Base-by-base conservation (phyloP, 1,284 basidiomycete species). In the Apiotrichum laibachii region DNA sequence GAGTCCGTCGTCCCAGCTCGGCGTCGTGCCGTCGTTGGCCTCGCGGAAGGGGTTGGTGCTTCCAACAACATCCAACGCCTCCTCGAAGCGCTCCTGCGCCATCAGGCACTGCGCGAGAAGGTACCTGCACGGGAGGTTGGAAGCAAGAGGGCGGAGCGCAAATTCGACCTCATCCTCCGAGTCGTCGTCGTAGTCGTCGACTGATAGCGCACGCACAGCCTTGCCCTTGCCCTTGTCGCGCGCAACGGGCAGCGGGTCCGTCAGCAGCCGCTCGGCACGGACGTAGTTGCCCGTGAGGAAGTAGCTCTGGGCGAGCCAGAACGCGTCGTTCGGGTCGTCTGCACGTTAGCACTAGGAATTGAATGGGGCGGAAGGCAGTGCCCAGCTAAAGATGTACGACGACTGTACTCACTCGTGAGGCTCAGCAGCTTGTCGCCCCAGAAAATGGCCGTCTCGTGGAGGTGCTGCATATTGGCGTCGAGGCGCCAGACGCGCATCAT, bases 291-390 rank as follows among this genome's bases (percentile, higher is more conserved):
- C 88, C 6, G 89, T 93, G 79, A 93, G 86, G 75, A 97, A 99
- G 79, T 93, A 93, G 0, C 90, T 91, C 75, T 99, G 95, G 1
- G 96, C 95, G 18, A 99, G 85, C 92, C 95, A 98, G 77, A 98
- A 99, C 11, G 93, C 96, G 77, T 99, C 96, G 75, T 95, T 94
- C 35, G 90, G 86, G 67, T 96, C 90, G 64, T 87, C 92, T 2
- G 7, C 3, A 8, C 33, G 50, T 7, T 6, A 12, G 3, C 26
- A 16, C 1, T 22, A 33, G 15, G 9, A 13, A n/a, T 21, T 39
- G 39, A 21, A 49, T 33, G 26, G 13, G 18, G 51, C 16, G n/a
- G 19, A 50, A n/a, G n/a, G n/a, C n/a, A n/a, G n/a, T n/a, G n/a
- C n/a, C n/a, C n/a, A n/a, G n/a, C n/a, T n/a, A n/a, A n/a, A n/a